These are phyloP conservation scores for Psidium guajava DNA, from an alignment of 345 rosid genomes.

Conservation along the genomic window DNA sequence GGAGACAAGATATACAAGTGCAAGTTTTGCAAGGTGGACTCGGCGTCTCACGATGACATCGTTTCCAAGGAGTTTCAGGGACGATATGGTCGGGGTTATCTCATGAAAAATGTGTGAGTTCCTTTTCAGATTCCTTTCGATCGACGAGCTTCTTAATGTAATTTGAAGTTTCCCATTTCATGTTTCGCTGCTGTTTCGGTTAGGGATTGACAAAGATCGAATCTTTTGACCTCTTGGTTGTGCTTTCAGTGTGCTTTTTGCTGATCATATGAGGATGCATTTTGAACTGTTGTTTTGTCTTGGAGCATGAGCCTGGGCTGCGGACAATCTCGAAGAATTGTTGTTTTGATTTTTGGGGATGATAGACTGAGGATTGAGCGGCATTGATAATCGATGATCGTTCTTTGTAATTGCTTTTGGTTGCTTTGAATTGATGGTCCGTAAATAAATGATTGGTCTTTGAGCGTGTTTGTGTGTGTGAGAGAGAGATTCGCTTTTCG, in stretches of 20 bases:
- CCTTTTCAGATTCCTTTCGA: background rate
- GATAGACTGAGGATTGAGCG: background rate
- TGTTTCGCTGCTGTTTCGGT: background rate
- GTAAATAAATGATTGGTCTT: background rate
- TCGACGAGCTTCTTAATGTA: background rate
- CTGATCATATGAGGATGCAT: background rate
- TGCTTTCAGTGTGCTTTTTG: too few relatives aligned
- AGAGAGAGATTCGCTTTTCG: background rate
- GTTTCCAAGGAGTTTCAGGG: conserved; percentile 30
- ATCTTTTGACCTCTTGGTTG: background rate
- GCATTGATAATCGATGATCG: background rate
- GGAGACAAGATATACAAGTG: conserved; percentile 33
- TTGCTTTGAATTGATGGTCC: background rate
- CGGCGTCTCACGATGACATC: conserved; percentile 31
- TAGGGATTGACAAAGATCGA: background rate
- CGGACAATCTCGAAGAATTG: background rate
- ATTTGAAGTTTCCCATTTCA: background rate
- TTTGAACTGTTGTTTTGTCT: background rate
- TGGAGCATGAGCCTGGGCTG: background rate
- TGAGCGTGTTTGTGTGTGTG: background rate
- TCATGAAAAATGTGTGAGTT: conserved; percentile 23
- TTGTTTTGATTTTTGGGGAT: background rate
- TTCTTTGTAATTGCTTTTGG: background rate
- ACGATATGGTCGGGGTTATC: conserved; percentile 31
- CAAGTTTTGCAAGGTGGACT: conserved; percentile 30